These are phyloP conservation scores for Macroventuria anomochaeta DNA, from an alignment of 2,329 filamentous ascomycete species.

Conservation along the genomic window DNA sequence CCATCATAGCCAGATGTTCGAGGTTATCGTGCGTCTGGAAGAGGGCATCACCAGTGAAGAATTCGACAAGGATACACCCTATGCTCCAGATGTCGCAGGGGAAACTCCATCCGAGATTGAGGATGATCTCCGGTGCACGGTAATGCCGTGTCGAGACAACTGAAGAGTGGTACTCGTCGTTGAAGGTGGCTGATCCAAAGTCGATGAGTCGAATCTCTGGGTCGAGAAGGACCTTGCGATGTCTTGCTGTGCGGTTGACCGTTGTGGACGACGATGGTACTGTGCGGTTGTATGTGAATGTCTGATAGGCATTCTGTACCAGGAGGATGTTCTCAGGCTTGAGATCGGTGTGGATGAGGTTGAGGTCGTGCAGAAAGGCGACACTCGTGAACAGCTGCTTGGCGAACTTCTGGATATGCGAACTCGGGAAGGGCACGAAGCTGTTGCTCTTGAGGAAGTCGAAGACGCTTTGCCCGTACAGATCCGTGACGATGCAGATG, in stretches of 20 bases:
- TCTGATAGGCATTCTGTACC: constrained; percentile 69
- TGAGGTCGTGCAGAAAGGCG: constrained; percentile 94
- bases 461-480: constrained; percentile 93
- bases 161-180: constrained; percentile 72
- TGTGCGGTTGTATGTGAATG: constrained; percentile 72
- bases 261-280: constrained; percentile 69
- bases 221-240: constrained; percentile 68
- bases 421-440: constrained; percentile 97
- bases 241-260: constrained; percentile 63
- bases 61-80: constrained; percentile 71
- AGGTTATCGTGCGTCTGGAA: constrained; percentile 74
- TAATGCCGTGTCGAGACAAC: constrained; percentile 72
- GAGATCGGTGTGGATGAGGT: constrained; percentile 89
- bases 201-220: constrained; percentile 72
- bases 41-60: constrained; percentile 71
- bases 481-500: constrained; percentile 82
- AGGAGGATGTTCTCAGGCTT: constrained; percentile 73
- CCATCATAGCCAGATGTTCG: constrained; percentile 74
- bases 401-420: constrained; percentile 96
- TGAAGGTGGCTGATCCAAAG: constrained; percentile 71
- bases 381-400: constrained; percentile 97
- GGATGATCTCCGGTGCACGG: constrained; percentile 70
- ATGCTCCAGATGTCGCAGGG: constrained; percentile 75
- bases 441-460: constrained; percentile 95
- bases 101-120: constrained; percentile 72